Evolutionary conservation across 345 rosid genomes (phyloP).

Genomic region (Ceriops tagal): DNA sequence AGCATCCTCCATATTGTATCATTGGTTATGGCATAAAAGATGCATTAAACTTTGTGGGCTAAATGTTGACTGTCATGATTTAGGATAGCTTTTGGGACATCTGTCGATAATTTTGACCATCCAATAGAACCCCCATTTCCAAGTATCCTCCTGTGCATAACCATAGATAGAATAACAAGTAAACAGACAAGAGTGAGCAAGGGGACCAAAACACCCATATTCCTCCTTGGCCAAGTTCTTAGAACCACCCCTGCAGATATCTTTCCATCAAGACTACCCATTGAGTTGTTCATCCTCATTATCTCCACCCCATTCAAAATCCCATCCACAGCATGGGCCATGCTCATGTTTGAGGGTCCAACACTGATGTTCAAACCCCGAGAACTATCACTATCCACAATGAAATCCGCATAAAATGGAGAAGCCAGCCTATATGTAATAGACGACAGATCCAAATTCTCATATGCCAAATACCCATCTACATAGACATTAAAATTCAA

Average conservation of each 20-base stretch:
- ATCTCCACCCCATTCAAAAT: slow-evolving; percentile 84
- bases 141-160: slow-evolving; percentile 41
- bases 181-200: slow-evolving; percentile 58
- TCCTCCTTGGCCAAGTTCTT: slow-evolving; percentile 47
- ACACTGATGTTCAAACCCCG: slow-evolving; percentile 50
- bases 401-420: slow-evolving; percentile 65
- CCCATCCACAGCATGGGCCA: slow-evolving; percentile 49
- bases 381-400: slow-evolving; percentile 37
- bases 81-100: slow-evolving; percentile 27
- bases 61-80: slow-evolving; percentile 30
- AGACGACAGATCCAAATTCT: slow-evolving; percentile 52
- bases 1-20: background rate
- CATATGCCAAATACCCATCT: slow-evolving; percentile 51
- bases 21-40: background rate
- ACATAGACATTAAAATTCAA: slow-evolving; percentile 63
- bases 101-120: slow-evolving; percentile 65
- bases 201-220: slow-evolving; percentile 45
- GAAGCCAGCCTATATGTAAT: slow-evolving; percentile 48
- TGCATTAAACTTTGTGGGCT: slow-evolving; percentile 34
- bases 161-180: slow-evolving; percentile 45
- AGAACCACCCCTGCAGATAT: slow-evolving; percentile 45
- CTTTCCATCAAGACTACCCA: slow-evolving; percentile 76
- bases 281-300: slow-evolving; percentile 81
- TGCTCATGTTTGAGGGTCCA: slow-evolving; percentile 63
- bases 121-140: slow-evolving; percentile 23